phyloP scores from a whole-genome alignment of 768 basidiomycete species.

The Trametes cubensis region DNA sequence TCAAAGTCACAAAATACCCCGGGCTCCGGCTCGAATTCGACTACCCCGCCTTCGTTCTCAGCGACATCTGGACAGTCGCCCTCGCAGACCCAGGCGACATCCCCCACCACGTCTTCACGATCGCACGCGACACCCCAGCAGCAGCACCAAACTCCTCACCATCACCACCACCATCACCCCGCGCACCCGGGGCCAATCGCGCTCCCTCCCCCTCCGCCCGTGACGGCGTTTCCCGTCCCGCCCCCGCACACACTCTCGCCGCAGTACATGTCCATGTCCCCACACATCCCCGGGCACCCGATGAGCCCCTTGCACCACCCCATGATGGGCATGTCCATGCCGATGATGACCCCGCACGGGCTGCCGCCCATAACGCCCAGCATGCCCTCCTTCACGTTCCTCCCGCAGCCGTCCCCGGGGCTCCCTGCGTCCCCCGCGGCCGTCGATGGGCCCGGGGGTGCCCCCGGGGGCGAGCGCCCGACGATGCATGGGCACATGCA shows the following conservation, averaged over 20 bases:
- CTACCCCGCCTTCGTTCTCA: constrained; percentile 9
- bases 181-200: constrained; percentile 73
- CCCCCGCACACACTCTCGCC: constrained; percentile 41
- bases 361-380: constrained; percentile 94
- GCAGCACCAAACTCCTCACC: constrained; percentile 20
- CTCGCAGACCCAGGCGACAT: constrained; percentile 15
- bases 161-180: constrained; percentile 21
- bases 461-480: constrained; percentile 4
- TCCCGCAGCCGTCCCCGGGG: constrained; percentile 52
- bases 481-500: constrained; percentile 26
- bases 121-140: constrained; percentile 24
- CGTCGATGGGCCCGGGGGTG: not conserved
- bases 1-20: not conserved
- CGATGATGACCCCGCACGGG: constrained; percentile 68
- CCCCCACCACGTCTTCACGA: constrained; percentile 19
- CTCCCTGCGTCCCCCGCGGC: constrained; percentile 35
- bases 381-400: constrained; percentile 94
- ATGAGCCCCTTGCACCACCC: constrained; percentile 45
- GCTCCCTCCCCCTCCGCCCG: constrained; percentile 60
- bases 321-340: constrained; percentile 33
- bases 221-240: constrained; percentile 43
- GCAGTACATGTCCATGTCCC: constrained; percentile 34
- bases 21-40: not conserved
- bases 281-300: constrained; percentile 37
- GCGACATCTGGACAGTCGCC: constrained; percentile 6